phyloP scores from a whole-genome alignment of 169 alveolate genomes.

The Plasmodium coatneyi region DNA sequence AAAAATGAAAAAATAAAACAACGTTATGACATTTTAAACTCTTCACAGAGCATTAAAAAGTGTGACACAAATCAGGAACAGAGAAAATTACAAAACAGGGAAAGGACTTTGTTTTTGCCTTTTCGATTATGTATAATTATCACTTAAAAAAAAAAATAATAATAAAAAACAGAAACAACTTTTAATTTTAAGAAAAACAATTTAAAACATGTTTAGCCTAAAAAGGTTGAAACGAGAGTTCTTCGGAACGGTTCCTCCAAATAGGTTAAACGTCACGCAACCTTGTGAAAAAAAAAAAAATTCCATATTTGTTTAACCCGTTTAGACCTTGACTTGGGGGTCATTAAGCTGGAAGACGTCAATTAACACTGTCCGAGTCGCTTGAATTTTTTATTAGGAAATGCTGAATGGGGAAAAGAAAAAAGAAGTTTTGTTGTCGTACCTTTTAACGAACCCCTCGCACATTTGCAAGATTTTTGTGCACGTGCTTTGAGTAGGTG shows the following conservation, averaged over 20 bases:
- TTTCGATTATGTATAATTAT: background rate
- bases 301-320: background rate
- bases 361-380: constrained; percentile 34
- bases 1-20: background rate
- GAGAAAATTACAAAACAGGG: background rate
- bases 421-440: background rate
- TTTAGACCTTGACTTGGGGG: background rate
- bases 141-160: background rate
- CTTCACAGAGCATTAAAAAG: background rate
- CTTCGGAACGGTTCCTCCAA: background rate
- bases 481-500: background rate
- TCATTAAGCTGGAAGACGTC: background rate
- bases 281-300: background rate
- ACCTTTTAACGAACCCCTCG: background rate
- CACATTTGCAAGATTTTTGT: background rate
- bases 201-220: background rate
- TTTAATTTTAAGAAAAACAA: background rate
- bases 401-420: constrained; percentile 37
- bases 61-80: background rate
- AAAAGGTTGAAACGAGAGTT: background rate
- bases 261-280: background rate
- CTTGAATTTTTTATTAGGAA: constrained; percentile 51
- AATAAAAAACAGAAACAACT: background rate
- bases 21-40: background rate
- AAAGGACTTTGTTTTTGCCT: background rate